These are phyloP conservation scores for Cadophora sp. DNA, from an alignment of 2,329 filamentous ascomycete genomes.

Conservation along the genomic window DNA sequence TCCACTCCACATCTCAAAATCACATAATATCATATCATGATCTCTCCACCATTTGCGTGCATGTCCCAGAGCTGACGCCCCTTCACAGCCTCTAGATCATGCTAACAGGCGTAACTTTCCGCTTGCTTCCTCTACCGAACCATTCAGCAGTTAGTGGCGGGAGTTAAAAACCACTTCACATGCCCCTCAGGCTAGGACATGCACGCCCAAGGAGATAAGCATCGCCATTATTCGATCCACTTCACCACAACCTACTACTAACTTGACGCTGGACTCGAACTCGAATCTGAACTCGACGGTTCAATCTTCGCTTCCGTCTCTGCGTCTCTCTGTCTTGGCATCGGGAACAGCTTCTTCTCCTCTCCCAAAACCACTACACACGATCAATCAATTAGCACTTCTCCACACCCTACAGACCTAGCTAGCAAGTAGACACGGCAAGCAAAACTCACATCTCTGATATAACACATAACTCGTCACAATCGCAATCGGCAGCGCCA, in stretches of 20 bases:
- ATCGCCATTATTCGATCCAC: background rate
- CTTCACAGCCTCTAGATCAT: background rate
- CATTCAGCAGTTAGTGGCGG: background rate
- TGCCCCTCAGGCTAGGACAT: no score
- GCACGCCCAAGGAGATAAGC: background rate
- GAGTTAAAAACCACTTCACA: background rate
- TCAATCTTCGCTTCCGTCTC: slow-evolving; percentile 4
- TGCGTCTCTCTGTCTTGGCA: background rate
- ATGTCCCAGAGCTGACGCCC: background rate
- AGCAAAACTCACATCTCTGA: slow-evolving; percentile 39
- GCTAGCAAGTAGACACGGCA: background rate
- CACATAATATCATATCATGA: background rate
- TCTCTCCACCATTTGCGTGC: background rate
- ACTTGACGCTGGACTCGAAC: background rate
- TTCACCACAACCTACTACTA: background rate
- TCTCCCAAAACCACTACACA: slow-evolving; percentile 34
- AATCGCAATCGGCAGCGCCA: slow-evolving; percentile 43
- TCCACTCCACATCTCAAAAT: background rate
- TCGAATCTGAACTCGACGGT: background rate
- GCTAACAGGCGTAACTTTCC: background rate
- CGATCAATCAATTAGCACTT: background rate
- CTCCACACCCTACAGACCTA: no score
- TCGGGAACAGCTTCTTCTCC: slow-evolving; percentile 31
- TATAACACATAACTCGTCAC: slow-evolving; percentile 45
- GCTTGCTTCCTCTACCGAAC: background rate